A percentile compares a stretch with the other conserved stretches of the same genome.
Evolutionary conservation across 2,329 filamentous ascomycete species (phyloP).

Genomic region (Colletotrichum sp.): DNA sequence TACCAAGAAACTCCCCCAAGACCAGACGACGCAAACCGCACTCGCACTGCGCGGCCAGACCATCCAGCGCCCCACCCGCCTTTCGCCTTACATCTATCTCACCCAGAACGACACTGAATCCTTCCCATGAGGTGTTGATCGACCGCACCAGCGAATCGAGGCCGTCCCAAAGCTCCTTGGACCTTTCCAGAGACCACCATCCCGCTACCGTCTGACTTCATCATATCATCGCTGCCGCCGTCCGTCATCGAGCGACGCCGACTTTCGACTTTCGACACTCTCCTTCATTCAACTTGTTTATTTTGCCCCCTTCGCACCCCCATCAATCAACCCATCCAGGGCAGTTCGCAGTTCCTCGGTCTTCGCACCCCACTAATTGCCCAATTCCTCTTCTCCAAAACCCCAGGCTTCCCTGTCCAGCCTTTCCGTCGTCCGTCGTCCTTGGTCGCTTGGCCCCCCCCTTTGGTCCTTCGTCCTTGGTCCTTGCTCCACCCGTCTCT

Average conservation of each 20-base stretch:
- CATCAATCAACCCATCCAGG: background rate
- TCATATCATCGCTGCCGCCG: background rate
- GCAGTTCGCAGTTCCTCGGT: background rate
- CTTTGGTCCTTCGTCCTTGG: slow-evolving; percentile 2
- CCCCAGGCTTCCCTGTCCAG: background rate
- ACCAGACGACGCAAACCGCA: background rate
- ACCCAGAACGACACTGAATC: background rate
- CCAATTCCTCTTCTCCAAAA: background rate
- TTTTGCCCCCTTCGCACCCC: background rate
- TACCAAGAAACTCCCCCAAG: background rate
- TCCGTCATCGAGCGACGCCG: background rate
- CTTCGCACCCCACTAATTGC: background rate
- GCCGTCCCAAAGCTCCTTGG: background rate
- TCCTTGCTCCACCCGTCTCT: background rate
- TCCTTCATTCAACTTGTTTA: background rate
- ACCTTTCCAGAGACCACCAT: background rate
- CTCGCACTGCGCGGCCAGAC: background rate
- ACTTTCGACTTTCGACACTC: background rate
- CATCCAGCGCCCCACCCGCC: background rate
- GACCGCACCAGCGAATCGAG: background rate
- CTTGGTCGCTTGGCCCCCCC: background rate
- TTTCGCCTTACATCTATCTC: background rate
- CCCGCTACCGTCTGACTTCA: background rate
- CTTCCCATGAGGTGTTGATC: background rate
- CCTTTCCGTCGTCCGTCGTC: background rate